These are phyloP conservation scores for Gnomoniopsis smithogilvyi DNA, from an alignment of 2,329 filamentous ascomycete genomes.

Conservation along the genomic window DNA sequence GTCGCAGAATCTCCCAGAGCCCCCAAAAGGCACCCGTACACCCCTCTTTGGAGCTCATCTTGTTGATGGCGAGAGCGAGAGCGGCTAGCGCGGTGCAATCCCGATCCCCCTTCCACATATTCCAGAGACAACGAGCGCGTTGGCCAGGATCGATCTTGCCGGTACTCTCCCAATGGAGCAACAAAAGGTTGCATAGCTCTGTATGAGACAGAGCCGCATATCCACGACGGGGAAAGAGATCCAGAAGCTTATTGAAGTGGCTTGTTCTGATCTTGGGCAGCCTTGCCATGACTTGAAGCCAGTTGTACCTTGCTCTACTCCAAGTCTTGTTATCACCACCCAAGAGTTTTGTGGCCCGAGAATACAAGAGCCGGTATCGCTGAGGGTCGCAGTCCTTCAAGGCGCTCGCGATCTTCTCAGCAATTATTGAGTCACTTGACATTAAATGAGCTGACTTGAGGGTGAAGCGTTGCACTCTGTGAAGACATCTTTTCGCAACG, in stretches of 20 bases:
- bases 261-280: slow-evolving; percentile 10
- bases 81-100: slow-evolving; percentile 23
- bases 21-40: slow-evolving; percentile 18
- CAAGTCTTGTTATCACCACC: neutral
- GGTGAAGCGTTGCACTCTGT: slow-evolving; percentile 1
- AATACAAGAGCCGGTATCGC: slow-evolving; percentile 4
- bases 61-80: slow-evolving; percentile 24
- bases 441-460: slow-evolving; percentile 6
- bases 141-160: slow-evolving; percentile 20
- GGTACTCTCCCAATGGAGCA: slow-evolving; percentile 29
- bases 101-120: slow-evolving; percentile 6
- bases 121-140: slow-evolving; percentile 9
- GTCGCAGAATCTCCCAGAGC: slow-evolving; percentile 21
- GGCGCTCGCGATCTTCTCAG: slow-evolving; percentile 2
- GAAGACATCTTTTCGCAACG: neutral
- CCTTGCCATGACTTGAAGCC: slow-evolving; percentile 25
- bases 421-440: slow-evolving; percentile 9
- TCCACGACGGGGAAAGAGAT: slow-evolving; percentile 17
- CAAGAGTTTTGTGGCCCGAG: slow-evolving; percentile 3
- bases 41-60: neutral
- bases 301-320: slow-evolving; percentile 21
- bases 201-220: slow-evolving; percentile 15
- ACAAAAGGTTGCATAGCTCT: slow-evolving; percentile 26
- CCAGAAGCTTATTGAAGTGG: slow-evolving; percentile 9
- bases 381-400: neutral